phyloP scores from a whole-genome alignment of 768 basidiomycete species.

The Aureoboletus auriporus region DNA sequence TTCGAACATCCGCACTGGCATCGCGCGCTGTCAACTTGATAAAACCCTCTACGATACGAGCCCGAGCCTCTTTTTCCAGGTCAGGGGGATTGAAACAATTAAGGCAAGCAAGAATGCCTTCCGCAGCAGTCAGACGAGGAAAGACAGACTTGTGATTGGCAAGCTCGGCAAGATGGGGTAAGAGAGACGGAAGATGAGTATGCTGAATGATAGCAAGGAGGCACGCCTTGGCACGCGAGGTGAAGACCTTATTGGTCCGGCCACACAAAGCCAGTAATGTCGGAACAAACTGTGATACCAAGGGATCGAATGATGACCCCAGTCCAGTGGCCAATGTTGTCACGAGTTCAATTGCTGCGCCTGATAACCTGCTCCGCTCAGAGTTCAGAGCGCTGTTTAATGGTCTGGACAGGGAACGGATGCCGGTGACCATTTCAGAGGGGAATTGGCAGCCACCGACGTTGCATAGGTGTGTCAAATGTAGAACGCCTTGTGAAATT shows the following conservation, averaged over 20 bases:
- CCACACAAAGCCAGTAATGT: constrained; percentile 62
- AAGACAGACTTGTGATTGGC: constrained; percentile 64
- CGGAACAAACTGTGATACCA: constrained; percentile 66
- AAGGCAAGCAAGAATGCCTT: constrained; percentile 60
- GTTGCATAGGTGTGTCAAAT: constrained; percentile 46
- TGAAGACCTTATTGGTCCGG: constrained; percentile 76
- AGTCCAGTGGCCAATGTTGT: constrained; percentile 49
- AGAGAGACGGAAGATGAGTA: constrained; percentile 62
- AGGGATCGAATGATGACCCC: constrained; percentile 59
- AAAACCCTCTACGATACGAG: constrained; percentile 63
- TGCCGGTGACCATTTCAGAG: constrained; percentile 43
- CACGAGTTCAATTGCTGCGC: constrained; percentile 62
- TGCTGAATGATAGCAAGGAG: constrained; percentile 59
- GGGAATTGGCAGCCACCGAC: constrained; percentile 52
- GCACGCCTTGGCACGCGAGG: constrained; percentile 59
- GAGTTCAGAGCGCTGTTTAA: constrained; percentile 62
- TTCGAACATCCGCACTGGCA: constrained; percentile 72
- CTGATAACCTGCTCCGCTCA: constrained; percentile 70
- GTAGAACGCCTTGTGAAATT: constrained; percentile 47
- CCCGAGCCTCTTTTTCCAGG: constrained; percentile 63
- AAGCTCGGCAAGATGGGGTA: constrained; percentile 56
- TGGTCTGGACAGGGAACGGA: constrained; percentile 51
- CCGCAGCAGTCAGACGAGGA: constrained; percentile 60
- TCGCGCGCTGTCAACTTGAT: constrained; percentile 68
- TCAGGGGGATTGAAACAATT: constrained; percentile 79